Conservation (phyloP, 225 moss, liverwort and hornwort genomes). For the Pleurozium schreberi region DNA sequence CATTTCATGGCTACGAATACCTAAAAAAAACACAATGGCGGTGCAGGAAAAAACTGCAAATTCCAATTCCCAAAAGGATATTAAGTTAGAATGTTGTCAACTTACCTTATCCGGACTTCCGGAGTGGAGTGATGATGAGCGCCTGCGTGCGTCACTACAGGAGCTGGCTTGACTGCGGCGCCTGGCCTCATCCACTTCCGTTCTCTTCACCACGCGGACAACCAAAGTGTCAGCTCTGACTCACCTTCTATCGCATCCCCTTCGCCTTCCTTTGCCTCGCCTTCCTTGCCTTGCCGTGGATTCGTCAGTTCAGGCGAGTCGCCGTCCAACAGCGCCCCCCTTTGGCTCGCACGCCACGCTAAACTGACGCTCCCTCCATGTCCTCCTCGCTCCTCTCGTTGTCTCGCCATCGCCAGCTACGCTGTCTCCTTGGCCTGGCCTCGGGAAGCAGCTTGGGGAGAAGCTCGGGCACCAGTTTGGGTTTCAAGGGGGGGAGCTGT, state of each 20-base stretch:
- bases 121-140: background rate
- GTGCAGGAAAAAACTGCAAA: too few relatives aligned
- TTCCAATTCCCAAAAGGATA: background rate
- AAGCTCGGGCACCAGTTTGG: background rate
- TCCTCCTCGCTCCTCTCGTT: background rate
- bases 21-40: too few relatives aligned
- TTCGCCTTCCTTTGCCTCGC: background rate
- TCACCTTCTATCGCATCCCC: background rate
- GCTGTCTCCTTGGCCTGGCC: background rate
- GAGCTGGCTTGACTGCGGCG: background rate
- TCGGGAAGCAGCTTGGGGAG: background rate
- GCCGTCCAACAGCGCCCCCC: background rate
- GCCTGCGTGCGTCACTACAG: too few relatives aligned
- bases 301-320: background rate
- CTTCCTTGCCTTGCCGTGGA: background rate
- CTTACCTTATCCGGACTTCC: background rate
- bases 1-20: too few relatives aligned
- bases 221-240: background rate
- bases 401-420: background rate
- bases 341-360: background rate
- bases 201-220: background rate
- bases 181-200: background rate
- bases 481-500: background rate
- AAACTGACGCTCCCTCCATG: background rate
- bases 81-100: background rate